These are phyloP conservation scores for Fusarium hainanense DNA, from an alignment of 2,329 filamentous ascomycete species.

Conservation along the genomic window DNA sequence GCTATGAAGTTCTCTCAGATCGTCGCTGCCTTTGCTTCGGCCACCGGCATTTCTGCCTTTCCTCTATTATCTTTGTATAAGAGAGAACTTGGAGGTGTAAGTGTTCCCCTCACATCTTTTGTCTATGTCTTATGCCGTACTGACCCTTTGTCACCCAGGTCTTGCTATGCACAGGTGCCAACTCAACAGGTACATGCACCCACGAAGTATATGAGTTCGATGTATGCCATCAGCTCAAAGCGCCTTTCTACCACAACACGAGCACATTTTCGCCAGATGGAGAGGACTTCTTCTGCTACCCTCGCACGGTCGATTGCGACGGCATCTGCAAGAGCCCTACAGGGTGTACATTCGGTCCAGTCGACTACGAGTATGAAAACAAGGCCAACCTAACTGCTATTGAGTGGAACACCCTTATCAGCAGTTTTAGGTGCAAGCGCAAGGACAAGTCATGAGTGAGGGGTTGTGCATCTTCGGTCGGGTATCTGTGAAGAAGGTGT, in stretches of 20 bases:
- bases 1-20: slow-evolving; percentile 49
- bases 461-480: background rate
- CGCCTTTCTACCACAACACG: slow-evolving; percentile 55
- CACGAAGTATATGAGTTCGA: slow-evolving; percentile 57
- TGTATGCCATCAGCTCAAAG: slow-evolving; percentile 59
- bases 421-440: slow-evolving; percentile 50
- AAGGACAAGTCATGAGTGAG: slow-evolving; percentile 29
- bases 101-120: slow-evolving; percentile 38
- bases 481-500: background rate
- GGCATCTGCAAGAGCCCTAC: slow-evolving; percentile 61
- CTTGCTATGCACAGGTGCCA: slow-evolving; percentile 62
- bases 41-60: slow-evolving; percentile 41
- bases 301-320: slow-evolving; percentile 55
- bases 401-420: slow-evolving; percentile 56
- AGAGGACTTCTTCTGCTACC: slow-evolving; percentile 61
- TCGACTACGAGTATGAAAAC: slow-evolving; percentile 58
- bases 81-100: slow-evolving; percentile 60
- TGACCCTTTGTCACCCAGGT: slow-evolving; percentile 50
- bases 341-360: slow-evolving; percentile 63
- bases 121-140: background rate
- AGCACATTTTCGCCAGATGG: slow-evolving; percentile 64
- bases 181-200: slow-evolving; percentile 60
- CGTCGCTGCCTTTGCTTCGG: slow-evolving; percentile 37
- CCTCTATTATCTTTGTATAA: slow-evolving; percentile 49
- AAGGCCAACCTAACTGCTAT: slow-evolving; percentile 61